Percentiles rank a stretch among this genome's conserved stretches.
phyloP scores from a whole-genome alignment of 805 yeast species.

The Zygotorulaspora danielsina region DNA sequence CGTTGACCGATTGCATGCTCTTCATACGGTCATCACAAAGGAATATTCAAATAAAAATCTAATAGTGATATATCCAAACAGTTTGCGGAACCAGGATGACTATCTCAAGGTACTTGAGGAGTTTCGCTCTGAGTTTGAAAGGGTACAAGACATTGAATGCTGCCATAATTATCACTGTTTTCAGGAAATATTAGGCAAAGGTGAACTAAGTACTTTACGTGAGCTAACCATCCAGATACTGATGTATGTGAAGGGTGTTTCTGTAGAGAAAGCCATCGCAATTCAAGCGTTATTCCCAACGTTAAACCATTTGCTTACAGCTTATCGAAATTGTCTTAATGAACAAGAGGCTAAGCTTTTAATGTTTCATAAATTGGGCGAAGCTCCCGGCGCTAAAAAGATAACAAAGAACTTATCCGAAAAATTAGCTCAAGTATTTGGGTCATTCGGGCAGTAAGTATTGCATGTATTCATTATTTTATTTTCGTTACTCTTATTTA shows the following conservation, averaged over 20 bases:
- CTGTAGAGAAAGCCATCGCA: conserved; percentile 77
- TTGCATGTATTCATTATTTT: neutral
- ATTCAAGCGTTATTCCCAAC: conserved; percentile 72
- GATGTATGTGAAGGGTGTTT: conserved; percentile 74
- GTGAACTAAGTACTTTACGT: conserved; percentile 62
- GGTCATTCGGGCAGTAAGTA: conserved; percentile 4
- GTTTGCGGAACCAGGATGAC: conserved; percentile 47
- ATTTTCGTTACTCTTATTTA: too few relatives aligned
- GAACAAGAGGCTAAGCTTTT: conserved; percentile 28
- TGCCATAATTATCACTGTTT: conserved; percentile 52
- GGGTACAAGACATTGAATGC: conserved; percentile 32
- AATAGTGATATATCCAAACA: conserved; percentile 49
- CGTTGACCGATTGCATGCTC: conserved; percentile 36
- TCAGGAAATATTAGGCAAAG: conserved; percentile 64
- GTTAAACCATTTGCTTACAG: conserved; percentile 48
- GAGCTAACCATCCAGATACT: conserved; percentile 75
- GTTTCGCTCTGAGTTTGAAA: conserved; percentile 46
- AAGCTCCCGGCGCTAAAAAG: conserved; percentile 34
- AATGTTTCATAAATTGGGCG: conserved; percentile 26
- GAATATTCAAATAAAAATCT: conserved; percentile 41
- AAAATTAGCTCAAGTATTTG: conserved; percentile 29
- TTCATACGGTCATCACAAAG: conserved; percentile 51
- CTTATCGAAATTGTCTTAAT: conserved; percentile 27
- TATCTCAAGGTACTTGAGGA: conserved; percentile 40
- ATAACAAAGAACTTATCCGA: conserved; percentile 34